Evolutionary conservation across 148 eudicot species (phyloP), one percentile per base, ranked within the genome.

Genomic region (Spergularia marina): DNA sequence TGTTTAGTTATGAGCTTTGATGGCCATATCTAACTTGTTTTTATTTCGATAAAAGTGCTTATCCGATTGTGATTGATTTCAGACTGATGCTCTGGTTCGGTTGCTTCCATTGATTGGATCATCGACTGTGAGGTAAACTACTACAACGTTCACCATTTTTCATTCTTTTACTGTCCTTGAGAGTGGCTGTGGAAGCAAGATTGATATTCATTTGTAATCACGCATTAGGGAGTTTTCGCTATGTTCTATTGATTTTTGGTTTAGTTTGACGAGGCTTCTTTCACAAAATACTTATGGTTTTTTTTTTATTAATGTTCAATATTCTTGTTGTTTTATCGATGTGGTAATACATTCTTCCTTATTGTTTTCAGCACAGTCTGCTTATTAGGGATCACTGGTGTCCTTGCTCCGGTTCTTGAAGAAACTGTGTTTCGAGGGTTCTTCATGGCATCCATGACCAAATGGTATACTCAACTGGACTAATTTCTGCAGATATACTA

Each of bases 391-490:
- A 79, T 92, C 79, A 84, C 92, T 15, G 97, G 99, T 47, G 77
- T 92, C 71, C 91, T 95, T 84, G 99, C 99, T 80, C 97, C 99
- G 5, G 70, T 95, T 76, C 91, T 95, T 58, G 99, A 95, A 90
- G 99, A 95, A 84, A 95, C 91, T 7, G 88, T 95, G 72, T 95
- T 95, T 79, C 88, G 97, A 73, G 99, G 99, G 60, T 95, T 92
- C 86, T 84, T 95, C 21, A 88, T 95, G 99, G 89, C 86, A 53
- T 84, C 97, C 68, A 87, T 95, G 53, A 92, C 99, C 62, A 85
- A 92, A 72, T 92, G 97, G 99, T 95, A 95, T 68, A 63, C 16
- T 74, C 63, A 65, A 56, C 49, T 6, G 49, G 49, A 4, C 49
- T 44, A 44, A 44, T 44, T 44, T 44, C 49, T 44, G 49, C 10